Conservation (phyloP, 208 protist species). For the Acanthamoeba sp. region DNA sequence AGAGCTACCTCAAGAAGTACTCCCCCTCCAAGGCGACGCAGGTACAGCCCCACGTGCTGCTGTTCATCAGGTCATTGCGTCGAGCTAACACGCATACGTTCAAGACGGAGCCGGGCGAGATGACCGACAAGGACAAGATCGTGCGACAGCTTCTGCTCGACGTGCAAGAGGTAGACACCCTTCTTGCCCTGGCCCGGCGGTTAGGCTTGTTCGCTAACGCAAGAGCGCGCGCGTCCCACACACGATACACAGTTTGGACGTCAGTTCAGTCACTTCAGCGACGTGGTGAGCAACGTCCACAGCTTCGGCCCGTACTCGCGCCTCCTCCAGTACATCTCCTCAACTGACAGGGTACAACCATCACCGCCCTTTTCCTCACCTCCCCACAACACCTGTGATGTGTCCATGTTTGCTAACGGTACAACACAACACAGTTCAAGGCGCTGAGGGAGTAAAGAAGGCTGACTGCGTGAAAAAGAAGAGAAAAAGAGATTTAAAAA, state of each 20-base stretch:
- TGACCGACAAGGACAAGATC: slow-evolving; percentile 59
- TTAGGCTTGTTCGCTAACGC: not conserved
- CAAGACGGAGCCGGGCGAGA: slow-evolving; percentile 6
- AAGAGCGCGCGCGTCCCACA: no score
- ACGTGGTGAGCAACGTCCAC: not conserved
- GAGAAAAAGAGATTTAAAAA: not conserved
- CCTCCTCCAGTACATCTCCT: slow-evolving; percentile 19
- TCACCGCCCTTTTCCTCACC: not conserved
- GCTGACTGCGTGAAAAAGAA: not conserved
- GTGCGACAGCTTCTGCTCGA: slow-evolving; percentile 51
- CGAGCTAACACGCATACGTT: not conserved
- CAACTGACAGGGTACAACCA: not conserved
- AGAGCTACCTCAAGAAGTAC: slow-evolving; percentile 61
- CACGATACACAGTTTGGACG: slow-evolving; percentile 4
- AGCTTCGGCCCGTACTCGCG: not conserved
- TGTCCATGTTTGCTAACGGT: no score
- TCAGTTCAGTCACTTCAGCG: not conserved
- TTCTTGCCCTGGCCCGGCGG: not conserved
- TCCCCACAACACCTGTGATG: not conserved
- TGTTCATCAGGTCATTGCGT: not conserved
- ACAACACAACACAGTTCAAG: slow-evolving; percentile 1
- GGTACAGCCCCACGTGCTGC: not conserved
- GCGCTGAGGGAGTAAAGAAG: not conserved
- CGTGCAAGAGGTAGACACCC: not conserved
- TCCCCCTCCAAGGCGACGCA: not conserved